Conservation (phyloP, 2,329 filamentous ascomycete genomes). For the Penicillium thymicola region DNA sequence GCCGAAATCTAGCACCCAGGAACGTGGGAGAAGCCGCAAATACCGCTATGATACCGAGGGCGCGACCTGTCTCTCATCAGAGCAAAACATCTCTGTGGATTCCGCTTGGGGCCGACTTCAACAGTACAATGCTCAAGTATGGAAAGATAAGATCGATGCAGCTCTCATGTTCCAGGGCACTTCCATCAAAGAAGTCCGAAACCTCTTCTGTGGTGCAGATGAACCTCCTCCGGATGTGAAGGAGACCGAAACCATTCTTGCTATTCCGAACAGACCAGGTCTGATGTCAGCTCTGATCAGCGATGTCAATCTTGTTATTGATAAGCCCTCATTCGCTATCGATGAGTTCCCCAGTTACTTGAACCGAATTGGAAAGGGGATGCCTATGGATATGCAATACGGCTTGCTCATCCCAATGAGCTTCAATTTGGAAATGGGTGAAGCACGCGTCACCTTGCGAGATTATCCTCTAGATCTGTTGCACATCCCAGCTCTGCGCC, state of each 20-base stretch:
- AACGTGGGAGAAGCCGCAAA: constrained; percentile 37
- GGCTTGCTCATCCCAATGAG: constrained; percentile 86
- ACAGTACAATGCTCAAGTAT: constrained; percentile 79
- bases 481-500: constrained; percentile 79
- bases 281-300: constrained; percentile 77
- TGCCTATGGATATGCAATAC: constrained; percentile 89
- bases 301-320: constrained; percentile 79
- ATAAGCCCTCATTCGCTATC: constrained; percentile 89
- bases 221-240: constrained; percentile 76
- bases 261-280: constrained; percentile 78
- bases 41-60: constrained; percentile 76
- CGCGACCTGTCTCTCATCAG: constrained; percentile 67
- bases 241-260: constrained; percentile 79
- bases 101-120: constrained; percentile 75
- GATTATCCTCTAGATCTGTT: constrained; percentile 92
- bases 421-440: constrained; percentile 83
- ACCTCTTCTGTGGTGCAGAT: constrained; percentile 77
- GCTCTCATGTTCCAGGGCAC: constrained; percentile 66
- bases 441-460: constrained; percentile 78
- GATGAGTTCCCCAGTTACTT: constrained; percentile 79
- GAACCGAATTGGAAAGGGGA: constrained; percentile 89
- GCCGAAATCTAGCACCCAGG: constrained; percentile 30
- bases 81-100: constrained; percentile 67
- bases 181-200: constrained; percentile 74
- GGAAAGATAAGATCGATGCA: constrained; percentile 85